Evolutionary conservation across 495 filamentous ascomycete species (phyloP).

Genomic region (Oidiodendron maius): DNA sequence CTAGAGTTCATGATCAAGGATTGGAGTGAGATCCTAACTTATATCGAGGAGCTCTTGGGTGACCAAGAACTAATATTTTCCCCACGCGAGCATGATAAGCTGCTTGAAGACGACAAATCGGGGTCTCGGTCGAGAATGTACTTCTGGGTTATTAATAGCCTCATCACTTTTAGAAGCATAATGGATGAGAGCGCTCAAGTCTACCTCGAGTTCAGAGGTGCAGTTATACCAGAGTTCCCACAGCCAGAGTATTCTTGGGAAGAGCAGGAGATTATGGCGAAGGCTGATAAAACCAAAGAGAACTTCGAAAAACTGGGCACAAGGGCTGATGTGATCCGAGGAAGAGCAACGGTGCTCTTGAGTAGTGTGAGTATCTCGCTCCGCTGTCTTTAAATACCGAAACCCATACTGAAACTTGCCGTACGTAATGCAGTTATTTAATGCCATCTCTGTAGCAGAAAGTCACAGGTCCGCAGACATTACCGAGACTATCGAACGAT

Average conservation of each 20-base stretch:
- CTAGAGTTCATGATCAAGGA: constrained; percentile 14
- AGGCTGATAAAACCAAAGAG: neutral
- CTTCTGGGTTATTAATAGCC: constrained; percentile 28
- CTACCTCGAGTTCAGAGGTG: neutral
- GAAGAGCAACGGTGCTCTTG: neutral
- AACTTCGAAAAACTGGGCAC: neutral
- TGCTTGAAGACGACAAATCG: constrained; percentile 25
- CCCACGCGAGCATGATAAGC: constrained; percentile 25
- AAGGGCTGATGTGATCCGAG: neutral
- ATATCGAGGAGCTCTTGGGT: constrained; percentile 25
- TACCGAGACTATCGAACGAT: too few species aligned
- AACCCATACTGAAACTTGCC: neutral
- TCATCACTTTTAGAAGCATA: constrained; percentile 21
- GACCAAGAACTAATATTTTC: constrained; percentile 22
- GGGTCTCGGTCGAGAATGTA: constrained; percentile 27
- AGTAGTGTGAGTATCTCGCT: neutral
- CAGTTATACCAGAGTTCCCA: neutral
- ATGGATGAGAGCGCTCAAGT: constrained; percentile 11
- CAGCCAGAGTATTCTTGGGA: neutral
- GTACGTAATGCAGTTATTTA: neutral
- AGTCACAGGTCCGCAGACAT: too few species aligned
- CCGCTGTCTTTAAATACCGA: too few species aligned
- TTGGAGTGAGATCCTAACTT: constrained; percentile 23
- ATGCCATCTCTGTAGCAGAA: neutral
- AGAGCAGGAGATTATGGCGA: neutral